These are phyloP conservation scores for Eustoma russellianum DNA, from an alignment of 257 asterid genomes.

Conservation along the genomic window DNA sequence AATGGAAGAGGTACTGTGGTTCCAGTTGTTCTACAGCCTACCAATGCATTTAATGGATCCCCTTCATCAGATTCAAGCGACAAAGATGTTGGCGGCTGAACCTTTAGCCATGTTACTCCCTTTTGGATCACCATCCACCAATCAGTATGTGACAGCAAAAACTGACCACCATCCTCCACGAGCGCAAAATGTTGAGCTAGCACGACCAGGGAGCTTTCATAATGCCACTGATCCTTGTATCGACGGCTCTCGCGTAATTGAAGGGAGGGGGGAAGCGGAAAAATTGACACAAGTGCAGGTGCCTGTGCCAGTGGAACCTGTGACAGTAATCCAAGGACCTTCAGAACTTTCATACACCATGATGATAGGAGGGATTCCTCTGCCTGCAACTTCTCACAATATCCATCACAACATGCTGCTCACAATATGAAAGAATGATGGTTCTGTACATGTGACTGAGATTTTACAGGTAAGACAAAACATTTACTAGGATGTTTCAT, in stretches of 20 bases:
- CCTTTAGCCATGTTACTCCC: constrained; percentile 15
- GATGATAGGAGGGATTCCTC: constrained; percentile 28
- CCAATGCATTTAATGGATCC: constrained; percentile 3
- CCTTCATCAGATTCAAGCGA: constrained; percentile 6
- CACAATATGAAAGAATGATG: constrained; percentile 38
- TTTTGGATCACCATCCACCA: constrained; percentile 19
- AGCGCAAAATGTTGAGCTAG: constrained; percentile 26
- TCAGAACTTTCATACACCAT: constrained; percentile 38
- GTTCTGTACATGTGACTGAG: constrained; percentile 84
- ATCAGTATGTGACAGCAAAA: constrained; percentile 30
- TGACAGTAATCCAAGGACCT: constrained; percentile 26
- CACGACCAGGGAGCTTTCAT: constrained; percentile 19
- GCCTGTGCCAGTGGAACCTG: constrained; percentile 16
- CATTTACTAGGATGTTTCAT: no score
- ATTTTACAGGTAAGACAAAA: constrained; percentile 60
- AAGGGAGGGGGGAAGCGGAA: constrained; percentile 25
- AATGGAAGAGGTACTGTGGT: constrained; percentile 38
- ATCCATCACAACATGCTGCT: constrained; percentile 21
- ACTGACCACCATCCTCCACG: constrained; percentile 17
- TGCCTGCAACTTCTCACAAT: constrained; percentile 16
- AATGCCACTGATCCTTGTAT: constrained; percentile 18
- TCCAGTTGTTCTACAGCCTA: constrained; percentile 14
- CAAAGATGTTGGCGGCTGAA: constrained; percentile 16
- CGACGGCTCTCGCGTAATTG: constrained; percentile 16
- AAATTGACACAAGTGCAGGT: constrained; percentile 20